These are phyloP conservation scores for Coniella lustricola DNA, from an alignment of 2,329 filamentous ascomycete genomes.

Conservation along the genomic window DNA sequence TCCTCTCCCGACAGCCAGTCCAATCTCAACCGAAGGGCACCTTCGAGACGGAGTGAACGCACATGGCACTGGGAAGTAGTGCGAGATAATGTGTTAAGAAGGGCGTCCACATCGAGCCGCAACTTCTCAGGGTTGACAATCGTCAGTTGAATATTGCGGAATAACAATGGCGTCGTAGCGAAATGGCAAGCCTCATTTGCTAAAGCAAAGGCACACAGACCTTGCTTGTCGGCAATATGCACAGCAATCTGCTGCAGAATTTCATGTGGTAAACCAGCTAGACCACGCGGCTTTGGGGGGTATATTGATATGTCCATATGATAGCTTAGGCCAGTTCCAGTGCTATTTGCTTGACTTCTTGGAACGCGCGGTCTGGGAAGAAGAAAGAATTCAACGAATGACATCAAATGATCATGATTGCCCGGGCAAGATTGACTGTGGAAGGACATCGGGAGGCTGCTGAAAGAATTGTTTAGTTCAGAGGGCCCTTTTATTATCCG, in stretches of 20 bases:
- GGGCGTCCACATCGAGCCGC: not conserved
- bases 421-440: too few species aligned
- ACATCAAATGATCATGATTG: too few species aligned
- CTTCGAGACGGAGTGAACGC: conserved; percentile 1
- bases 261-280: not conserved
- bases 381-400: too few species aligned
- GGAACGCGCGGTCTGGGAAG: too few species aligned
- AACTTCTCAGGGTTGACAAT: not conserved
- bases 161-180: not conserved
- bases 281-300: not conserved
- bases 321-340: too few species aligned
- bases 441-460: too few species aligned
- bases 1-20: not conserved
- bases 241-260: not conserved
- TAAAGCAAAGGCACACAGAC: not conserved
- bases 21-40: not conserved
- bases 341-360: too few species aligned
- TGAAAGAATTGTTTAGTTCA: too few species aligned
- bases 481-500: too few species aligned
- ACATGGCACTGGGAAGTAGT: not conserved
- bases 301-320: not conserved
- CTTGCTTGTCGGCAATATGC: not conserved
- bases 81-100: not conserved
- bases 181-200: not conserved
- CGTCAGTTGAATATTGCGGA: not conserved